These are phyloP conservation scores for Coprinopsis marcescibilis DNA, from an alignment of 768 basidiomycete genomes.

Conservation along the genomic window DNA sequence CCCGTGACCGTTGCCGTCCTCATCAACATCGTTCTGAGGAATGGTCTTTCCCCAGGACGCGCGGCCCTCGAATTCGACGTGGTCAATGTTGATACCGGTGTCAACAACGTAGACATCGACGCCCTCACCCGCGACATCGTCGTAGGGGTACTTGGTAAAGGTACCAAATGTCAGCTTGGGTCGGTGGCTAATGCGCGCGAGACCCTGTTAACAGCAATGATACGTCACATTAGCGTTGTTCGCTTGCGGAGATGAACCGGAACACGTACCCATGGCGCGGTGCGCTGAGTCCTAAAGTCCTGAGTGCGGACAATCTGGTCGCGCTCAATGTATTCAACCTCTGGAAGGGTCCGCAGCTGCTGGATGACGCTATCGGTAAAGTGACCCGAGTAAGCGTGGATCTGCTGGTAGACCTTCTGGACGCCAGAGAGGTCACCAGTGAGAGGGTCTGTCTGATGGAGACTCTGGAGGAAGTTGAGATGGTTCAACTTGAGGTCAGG, in stretches of 20 bases:
- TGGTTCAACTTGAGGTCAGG: constrained; percentile 62
- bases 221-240: constrained; percentile 1
- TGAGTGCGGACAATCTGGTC: constrained; percentile 89
- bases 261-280: constrained; percentile 79
- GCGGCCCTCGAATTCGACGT: constrained; percentile 85
- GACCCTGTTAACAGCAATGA: constrained; percentile 52
- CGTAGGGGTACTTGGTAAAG: constrained; percentile 78
- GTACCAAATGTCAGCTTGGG: constrained; percentile 67
- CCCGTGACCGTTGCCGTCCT: constrained; percentile 94
- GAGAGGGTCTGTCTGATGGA: constrained; percentile 49
- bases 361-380: constrained; percentile 70
- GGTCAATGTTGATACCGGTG: constrained; percentile 84
- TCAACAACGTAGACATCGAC: constrained; percentile 90
- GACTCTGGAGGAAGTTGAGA: constrained; percentile 68
- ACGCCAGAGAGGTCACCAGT: constrained; percentile 49
- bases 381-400: constrained; percentile 76
- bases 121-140: constrained; percentile 73
- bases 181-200: constrained; percentile 92
- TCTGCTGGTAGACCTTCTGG: constrained; percentile 69
- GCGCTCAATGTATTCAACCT: constrained; percentile 88
- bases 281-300: constrained; percentile 46
- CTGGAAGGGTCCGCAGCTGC: constrained; percentile 74
- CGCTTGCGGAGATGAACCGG: constrained; percentile 8
- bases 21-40: constrained; percentile 75
- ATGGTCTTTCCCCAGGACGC: constrained; percentile 93